Evolutionary conservation across 768 basidiomycete genomes (phyloP).

Genomic region (Podaxis sp.): DNA sequence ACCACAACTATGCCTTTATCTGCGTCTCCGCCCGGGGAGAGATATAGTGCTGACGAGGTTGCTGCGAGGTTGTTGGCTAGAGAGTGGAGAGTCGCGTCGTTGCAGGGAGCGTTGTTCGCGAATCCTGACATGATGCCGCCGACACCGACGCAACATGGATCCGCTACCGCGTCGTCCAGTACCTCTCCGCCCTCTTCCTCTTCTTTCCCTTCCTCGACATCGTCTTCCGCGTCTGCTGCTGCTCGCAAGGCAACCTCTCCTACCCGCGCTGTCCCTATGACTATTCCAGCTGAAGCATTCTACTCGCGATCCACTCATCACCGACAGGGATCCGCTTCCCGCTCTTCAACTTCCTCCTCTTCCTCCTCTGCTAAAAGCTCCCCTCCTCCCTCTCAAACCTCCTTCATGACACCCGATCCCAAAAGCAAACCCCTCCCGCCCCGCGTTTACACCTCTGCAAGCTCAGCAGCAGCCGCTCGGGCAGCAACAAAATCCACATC

Average conservation of each 20-base stretch:
- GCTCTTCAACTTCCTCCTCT: not conserved
- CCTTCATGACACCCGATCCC: not conserved
- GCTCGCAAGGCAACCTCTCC: not conserved
- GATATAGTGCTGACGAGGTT: not conserved
- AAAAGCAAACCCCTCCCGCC: not conserved
- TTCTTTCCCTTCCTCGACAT: slow-evolving; percentile 4
- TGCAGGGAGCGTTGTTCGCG: slow-evolving; percentile 5
- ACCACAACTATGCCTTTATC: not conserved
- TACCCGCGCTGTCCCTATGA: slow-evolving; percentile 1
- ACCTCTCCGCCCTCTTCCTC: not conserved
- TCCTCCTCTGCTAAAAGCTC: slow-evolving; percentile 1
- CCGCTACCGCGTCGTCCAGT: not conserved
- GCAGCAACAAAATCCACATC: slow-evolving; percentile 6
- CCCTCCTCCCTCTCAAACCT: not conserved
- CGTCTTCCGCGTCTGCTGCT: not conserved
- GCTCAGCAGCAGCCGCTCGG: slow-evolving; percentile 8
- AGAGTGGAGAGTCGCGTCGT: slow-evolving; percentile 9
- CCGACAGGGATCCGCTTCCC: not conserved
- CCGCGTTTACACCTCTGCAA: slow-evolving; percentile 5
- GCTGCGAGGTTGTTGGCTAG: slow-evolving; percentile 4
- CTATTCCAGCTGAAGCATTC: slow-evolving; percentile 11
- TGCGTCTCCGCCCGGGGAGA: not conserved
- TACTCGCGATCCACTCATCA: slow-evolving; percentile 7
- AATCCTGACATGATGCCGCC: not conserved
- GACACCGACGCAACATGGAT: not conserved